A percentile compares a stretch with the other conserved stretches of the same genome.
Conservation (phyloP, 2,329 filamentous ascomycete species). For the Mycosphaerella arachidis region DNA sequence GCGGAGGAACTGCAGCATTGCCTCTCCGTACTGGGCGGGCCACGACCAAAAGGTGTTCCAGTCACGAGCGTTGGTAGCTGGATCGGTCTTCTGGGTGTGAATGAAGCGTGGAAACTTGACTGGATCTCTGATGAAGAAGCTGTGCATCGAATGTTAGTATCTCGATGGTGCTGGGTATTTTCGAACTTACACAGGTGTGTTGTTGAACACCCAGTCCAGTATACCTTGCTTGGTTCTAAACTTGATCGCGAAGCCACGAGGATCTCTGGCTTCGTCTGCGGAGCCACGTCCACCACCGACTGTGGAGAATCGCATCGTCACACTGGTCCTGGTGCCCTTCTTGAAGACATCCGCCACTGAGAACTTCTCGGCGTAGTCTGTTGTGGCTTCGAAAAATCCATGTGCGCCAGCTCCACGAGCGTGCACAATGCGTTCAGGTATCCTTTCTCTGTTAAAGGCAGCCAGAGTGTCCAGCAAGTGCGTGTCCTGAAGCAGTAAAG, state of each 20-base stretch:
- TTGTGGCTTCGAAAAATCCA: conserved; percentile 54
- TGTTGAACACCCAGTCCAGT: conserved; percentile 18
- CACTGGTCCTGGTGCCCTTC: conserved; percentile 60
- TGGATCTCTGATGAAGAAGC: conserved; percentile 44
- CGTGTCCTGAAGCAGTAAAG: conserved; percentile 59
- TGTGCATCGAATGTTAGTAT: conserved; percentile 3
- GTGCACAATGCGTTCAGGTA: conserved; percentile 63
- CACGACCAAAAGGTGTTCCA: conserved; percentile 41
- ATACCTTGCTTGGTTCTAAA: conserved; percentile 46
- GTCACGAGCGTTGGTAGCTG: conserved; percentile 34
- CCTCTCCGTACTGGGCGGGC: conserved; percentile 45
- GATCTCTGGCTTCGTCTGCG: conserved; percentile 48
- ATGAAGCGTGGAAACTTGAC: conserved; percentile 42
- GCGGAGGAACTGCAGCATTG: conserved; percentile 48
- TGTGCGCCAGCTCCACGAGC: conserved; percentile 59
- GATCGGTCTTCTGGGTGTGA: conserved; percentile 36
- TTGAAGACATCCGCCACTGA: conserved; percentile 58
- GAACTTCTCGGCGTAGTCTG: conserved; percentile 24
- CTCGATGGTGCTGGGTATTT: neutral
- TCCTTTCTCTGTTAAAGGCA: conserved; percentile 67
- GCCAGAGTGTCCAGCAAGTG: conserved; percentile 60
- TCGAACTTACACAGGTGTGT: conserved; percentile 17
- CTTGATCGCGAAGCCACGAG: conserved; percentile 48
- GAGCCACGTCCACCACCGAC: conserved; percentile 77
- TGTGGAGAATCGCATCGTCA: conserved; percentile 73